phyloP scores from a whole-genome alignment of 306 rosid species.

The Astragalus membranaceus region DNA sequence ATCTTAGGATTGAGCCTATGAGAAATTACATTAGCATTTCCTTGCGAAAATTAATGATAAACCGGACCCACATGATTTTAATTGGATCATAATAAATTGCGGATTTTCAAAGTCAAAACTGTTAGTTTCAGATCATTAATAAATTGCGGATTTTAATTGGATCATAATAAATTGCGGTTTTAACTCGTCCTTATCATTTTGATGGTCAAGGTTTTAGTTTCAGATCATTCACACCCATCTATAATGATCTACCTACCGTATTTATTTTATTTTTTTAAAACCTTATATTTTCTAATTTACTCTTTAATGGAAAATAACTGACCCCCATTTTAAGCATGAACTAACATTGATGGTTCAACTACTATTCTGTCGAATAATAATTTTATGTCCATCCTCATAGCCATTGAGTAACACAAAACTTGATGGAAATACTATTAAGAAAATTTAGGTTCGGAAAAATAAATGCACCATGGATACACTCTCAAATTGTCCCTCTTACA shows the following conservation, averaged over 20 bases:
- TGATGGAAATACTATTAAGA: conserved; percentile 31
- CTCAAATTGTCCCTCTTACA: conserved; percentile 9
- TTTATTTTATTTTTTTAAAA: background rate
- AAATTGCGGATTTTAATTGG: background rate
- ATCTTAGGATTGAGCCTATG: no score
- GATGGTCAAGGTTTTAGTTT: background rate
- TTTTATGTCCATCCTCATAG: conserved; percentile 26
- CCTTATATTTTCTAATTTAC: background rate
- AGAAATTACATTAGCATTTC: no score
- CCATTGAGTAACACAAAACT: conserved; percentile 25
- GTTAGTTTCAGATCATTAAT: no score
- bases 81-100: background rate
- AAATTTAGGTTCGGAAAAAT: conserved; percentile 29
- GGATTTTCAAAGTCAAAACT: no score
- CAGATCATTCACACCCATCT: background rate
- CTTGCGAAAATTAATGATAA: no score
- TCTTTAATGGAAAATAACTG: background rate
- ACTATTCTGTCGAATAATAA: conserved; percentile 40
- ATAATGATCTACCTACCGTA: background rate
- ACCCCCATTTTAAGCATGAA: conserved; percentile 8
- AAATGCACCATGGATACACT: conserved; percentile 34
- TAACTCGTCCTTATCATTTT: background rate
- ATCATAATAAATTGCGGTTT: background rate
- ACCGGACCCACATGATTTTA: no score
- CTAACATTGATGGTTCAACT: conserved; percentile 46